A percentile compares a stretch with the other conserved stretches of the same genome.
phyloP scores from a whole-genome alignment of 306 rosid species.

The Amphicarpaea edgeworthii region DNA sequence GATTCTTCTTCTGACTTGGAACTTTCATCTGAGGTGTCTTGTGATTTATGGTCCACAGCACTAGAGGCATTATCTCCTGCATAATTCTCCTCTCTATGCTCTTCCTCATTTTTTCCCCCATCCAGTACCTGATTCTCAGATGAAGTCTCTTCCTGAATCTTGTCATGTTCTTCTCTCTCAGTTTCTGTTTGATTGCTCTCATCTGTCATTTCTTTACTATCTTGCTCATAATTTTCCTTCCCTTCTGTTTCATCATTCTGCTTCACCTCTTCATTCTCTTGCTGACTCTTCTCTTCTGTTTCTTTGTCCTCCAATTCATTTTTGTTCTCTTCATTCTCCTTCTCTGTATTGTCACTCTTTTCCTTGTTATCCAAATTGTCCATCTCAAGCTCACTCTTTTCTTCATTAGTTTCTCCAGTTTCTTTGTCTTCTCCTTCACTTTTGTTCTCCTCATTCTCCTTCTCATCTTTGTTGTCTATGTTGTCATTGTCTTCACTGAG shows the following conservation, averaged over 20 bases:
- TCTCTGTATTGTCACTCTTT: constrained; percentile 43
- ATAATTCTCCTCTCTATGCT: constrained; percentile 74
- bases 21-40: constrained; percentile 50
- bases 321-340: constrained; percentile 47
- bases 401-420: constrained; percentile 42
- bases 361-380: constrained; percentile 50
- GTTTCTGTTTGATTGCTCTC: constrained; percentile 46
- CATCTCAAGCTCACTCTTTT: constrained; percentile 35
- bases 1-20: constrained; percentile 55
- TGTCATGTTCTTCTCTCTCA: constrained; percentile 57
- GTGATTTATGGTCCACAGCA: constrained; percentile 66
- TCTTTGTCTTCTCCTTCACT: constrained; percentile 50
- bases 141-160: constrained; percentile 60
- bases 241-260: constrained; percentile 40
- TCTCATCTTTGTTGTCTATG: constrained; percentile 48
- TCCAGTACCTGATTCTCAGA: constrained; percentile 66
- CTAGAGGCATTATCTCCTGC: constrained; percentile 86
- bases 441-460: constrained; percentile 47
- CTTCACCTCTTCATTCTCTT: constrained; percentile 47
- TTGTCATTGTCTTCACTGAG: constrained; percentile 49
- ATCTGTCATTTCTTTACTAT: constrained; percentile 54
- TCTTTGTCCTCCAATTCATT: constrained; percentile 49
- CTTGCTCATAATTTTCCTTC: constrained; percentile 40
- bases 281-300: constrained; percentile 38
- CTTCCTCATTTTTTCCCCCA: constrained; percentile 59